Percentiles rank a stretch among this genome's conserved stretches.
Conservation (phyloP, 768 basidiomycete genomes). For the Guyanaporus albipodus region DNA sequence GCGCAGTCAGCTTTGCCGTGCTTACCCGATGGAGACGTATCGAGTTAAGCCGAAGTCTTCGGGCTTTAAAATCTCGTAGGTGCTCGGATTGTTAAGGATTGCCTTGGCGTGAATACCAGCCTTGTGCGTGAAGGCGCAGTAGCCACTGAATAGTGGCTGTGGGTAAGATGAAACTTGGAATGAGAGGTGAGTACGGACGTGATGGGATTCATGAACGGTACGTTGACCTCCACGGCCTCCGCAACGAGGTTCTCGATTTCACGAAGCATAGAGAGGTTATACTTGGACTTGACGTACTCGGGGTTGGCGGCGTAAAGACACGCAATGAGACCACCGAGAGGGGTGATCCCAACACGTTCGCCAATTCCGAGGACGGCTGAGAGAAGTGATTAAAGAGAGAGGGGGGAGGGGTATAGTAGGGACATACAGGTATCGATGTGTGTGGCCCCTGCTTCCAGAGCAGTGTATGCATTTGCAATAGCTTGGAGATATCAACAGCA, state of each 20-base stretch:
- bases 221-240: conserved; percentile 95
- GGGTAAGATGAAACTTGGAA: neutral
- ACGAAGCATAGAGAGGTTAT: conserved; percentile 94
- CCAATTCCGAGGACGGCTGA: conserved; percentile 94
- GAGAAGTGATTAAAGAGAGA: conserved; percentile 1
- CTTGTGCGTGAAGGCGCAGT: conserved; percentile 99
- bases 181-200: conserved; percentile 47
- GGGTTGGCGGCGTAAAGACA: conserved; percentile 97
- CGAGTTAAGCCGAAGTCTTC: conserved; percentile 97
- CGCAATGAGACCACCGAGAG: conserved; percentile 93
- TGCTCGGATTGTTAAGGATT: conserved; percentile 98
- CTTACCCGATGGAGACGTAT: conserved; percentile 94
- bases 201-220: conserved; percentile 96
- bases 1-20: neutral
- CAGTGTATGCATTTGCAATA: conserved; percentile 97
- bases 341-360: conserved; percentile 98
- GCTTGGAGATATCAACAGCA: conserved; percentile 41
- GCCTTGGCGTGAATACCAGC: conserved; percentile 99
- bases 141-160: conserved; percentile 58
- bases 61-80: conserved; percentile 98
- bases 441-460: conserved; percentile 97
- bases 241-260: conserved; percentile 99
- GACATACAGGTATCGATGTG: conserved; percentile 93
- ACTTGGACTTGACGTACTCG: conserved; percentile 99
- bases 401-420: neutral